Evolutionary conservation across 1,284 basidiomycete species (phyloP), one percentile per base, ranked within the genome.

Genomic region (Porodaedalea pini): DNA sequence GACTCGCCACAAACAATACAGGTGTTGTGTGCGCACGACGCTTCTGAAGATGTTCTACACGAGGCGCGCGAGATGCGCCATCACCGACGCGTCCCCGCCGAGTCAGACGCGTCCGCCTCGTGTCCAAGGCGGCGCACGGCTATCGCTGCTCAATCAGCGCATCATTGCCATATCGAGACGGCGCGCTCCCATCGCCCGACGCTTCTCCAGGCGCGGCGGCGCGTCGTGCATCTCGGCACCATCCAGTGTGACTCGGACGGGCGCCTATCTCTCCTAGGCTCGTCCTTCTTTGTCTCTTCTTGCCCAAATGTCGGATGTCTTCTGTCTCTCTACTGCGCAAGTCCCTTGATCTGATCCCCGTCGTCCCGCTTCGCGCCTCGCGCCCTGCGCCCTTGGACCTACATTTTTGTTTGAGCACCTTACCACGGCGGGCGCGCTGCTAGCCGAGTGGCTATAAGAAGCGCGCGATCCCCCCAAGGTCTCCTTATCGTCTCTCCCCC

Each of bases 261-360:
- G 51, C 51, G 51, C 29, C 27, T 54, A 44, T 50, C 48, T 36
- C n/a, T 50, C 48, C 36, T 44, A 31, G 40, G 19, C 40, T 40
- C 29, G 4, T 29, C 15, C 39, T 23, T 29, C 41, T 17, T 19
- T 31, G 48, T 17, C 32, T 15, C 39, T 34, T 51, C 19, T 41
- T 15, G 15, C 45, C 25, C 10, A 47, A 31, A 47, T 47, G 45
- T 31, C 27, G 3, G 45, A 47, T 27, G 10, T 44, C 41, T 19
- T 11, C 21, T 7, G n/a, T 21, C 41, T n/a, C 25, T 31, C 13
- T 34, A 13, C 32, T 13, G 32, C 32, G 32, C 32, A 34, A 6
- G 32, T 34, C 32, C 32, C 32, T 31, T 29, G 45, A 47, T 47
- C 45, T 8, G 45, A 29, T 47, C 27, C 25, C 27, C 25, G 31